Base-by-base conservation (phyloP, 768 basidiomycete genomes). In the Flagelloscypha sp. region DNA sequence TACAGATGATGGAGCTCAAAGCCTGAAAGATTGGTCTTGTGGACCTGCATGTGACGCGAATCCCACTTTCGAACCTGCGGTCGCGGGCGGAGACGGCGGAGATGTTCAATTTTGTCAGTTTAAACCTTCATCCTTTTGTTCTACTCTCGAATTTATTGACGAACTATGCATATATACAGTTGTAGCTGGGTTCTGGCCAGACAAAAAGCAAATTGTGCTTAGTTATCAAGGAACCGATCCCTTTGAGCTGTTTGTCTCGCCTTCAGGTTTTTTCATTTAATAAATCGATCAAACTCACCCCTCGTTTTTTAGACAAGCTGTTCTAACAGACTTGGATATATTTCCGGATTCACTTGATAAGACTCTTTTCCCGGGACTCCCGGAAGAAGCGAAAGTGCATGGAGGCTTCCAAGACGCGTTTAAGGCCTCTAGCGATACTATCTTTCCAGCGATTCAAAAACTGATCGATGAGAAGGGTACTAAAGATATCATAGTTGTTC, bases 301-400 rank as follows among this genome's bases (percentile, higher is more conserved):
- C n/a, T n/a, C n/a, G n/a, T n/a, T 7, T 33, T 27, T 19, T 34
- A 74, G 72, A 35, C 27, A 67, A n/a, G 63, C 76, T 2, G 55
- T 65, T 33, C 52, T 78, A 33, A 77, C 71, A 10, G 73, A 79
- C 46, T 36, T 45, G 34, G 54, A 74, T 38, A 52, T 77, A 32
- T 1, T 54, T 21, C 54, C 61, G 47, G 49, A 55, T 20, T 44
- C 38, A 10, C 57, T 78, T 18, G 53, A 73, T 44, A 19, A 62
- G 1, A 51, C 53, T 1, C 62, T 79, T 6, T 80, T 79, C 58
- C 78, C 78, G 1, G 76, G 74, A 1, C 50, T 76, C 10, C 47
- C 62, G 19, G 52, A 50, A 12, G 53, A 37, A 23, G 65, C 74
- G n/a, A 43, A 50, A 38, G 74, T 68, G 11, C 78, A 74, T 45